These are phyloP conservation scores for Kwoniella shivajii DNA, from an alignment of 1,284 basidiomycete genomes.

Conservation along the genomic window DNA sequence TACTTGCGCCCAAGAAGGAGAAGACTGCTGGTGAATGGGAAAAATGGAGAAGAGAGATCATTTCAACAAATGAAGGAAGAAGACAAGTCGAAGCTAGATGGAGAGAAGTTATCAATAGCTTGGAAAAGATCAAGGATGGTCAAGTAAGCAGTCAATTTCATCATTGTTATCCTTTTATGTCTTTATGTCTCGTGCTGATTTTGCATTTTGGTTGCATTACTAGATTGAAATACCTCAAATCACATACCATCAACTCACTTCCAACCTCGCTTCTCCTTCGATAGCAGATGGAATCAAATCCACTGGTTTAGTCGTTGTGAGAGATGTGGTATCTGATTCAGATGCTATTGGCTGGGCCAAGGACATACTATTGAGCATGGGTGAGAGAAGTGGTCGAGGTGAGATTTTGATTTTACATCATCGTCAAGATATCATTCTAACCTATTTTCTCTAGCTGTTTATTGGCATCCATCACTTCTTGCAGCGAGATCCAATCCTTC, in stretches of 20 bases:
- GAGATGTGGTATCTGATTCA: slow-evolving; percentile 46
- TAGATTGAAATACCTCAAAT: slow-evolving; percentile 34
- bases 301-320: slow-evolving; percentile 38
- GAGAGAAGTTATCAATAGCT: slow-evolving; percentile 10
- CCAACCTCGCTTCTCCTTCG: slow-evolving; percentile 22
- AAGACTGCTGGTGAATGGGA: slow-evolving; percentile 6
- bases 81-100: slow-evolving; percentile 12
- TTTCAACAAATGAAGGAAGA: slow-evolving; percentile 18
- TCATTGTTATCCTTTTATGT: background rate
- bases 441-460: slow-evolving; percentile 26
- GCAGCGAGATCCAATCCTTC: slow-evolving; percentile 40
- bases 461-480: slow-evolving; percentile 40
- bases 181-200: background rate
- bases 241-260: slow-evolving; percentile 33
- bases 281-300: slow-evolving; percentile 23
- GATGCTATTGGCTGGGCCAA: slow-evolving; percentile 39
- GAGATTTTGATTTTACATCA: slow-evolving; percentile 10
- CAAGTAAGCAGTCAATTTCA: slow-evolving; percentile 22
- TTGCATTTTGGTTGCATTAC: background rate
- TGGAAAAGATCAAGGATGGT: slow-evolving; percentile 17
- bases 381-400: slow-evolving; percentile 24
- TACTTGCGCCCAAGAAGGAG: background rate
- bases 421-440: background rate
- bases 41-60: slow-evolving; percentile 18
- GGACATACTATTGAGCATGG: slow-evolving; percentile 21